Base-by-base conservation (phyloP, 108 stramenopile species). In the Nitzschia sp. region DNA sequence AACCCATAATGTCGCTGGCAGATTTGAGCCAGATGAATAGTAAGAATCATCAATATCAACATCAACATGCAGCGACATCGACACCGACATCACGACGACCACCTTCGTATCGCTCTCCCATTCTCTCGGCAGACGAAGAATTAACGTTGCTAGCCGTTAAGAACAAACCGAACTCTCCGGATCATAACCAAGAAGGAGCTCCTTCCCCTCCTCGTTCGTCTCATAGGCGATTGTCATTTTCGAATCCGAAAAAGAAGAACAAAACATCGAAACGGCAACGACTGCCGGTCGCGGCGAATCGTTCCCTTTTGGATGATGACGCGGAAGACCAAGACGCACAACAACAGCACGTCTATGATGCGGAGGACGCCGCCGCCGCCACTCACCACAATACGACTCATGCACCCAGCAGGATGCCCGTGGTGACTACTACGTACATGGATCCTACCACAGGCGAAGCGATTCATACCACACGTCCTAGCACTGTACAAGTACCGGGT, bases 111-210 rank as follows among this genome's bases (percentile, higher is more conserved):
- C 19, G 48, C 19, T 13, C 35, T 41, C 60, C 60, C 1, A 8
- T 26, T 0, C 41, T 61, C 15, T 61, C 60, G 5, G 38, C 60
- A 19, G 44, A 61, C 25, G 60, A 61, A 27, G 60, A 61, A 45
- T 27, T 61, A 13, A 61, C 60, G 13, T 41, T 61, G 3, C 23
- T 61, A 17, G 41, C 41, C 1, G 60, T 61, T 41, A 61, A 61
- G 23, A 41, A 61, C 60, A 61, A 61, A 45, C 60, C 60, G 25
- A 61, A 61, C 23, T 41, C 41, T 21, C 60, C 60, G 11, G 60
- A 61, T 5, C 41, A 31, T 21, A 25, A 61, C 23, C 13, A 8
- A 0, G 60, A 61, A 15, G 60, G 21, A 0, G 60, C 60, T 6
- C 41, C 41, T 0, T 26, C 16, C 2, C 60, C 60, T 22, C 60